Evolutionary conservation across 2,329 filamentous ascomycete species (phyloP), one percentile per base, ranked within the genome.

Genomic region (Fulvia fulva): DNA sequence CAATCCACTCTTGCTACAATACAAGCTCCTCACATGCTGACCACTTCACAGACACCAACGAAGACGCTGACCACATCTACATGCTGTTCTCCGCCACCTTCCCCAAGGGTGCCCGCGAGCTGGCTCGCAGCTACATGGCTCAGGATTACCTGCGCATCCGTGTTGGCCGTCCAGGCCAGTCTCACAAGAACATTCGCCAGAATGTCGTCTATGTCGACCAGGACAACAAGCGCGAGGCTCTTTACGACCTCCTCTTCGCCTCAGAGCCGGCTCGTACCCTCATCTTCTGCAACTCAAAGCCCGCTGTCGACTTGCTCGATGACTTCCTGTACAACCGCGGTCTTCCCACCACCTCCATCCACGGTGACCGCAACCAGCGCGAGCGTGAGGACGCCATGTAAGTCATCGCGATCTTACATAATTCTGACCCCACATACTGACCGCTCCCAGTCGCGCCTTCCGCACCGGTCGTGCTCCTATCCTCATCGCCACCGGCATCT

Each of bases 21-120:
- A 52, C 46, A n/a, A n/a, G n/a, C n/a, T n/a, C 46, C 47, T 23
- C 11, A 21, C 21, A 45, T 50, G 55, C 70, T 71, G 46, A 51
- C 22, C n/a, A 58, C 54, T 1, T 22, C 57, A 3, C 59, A 79
- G 77, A 96, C 81, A 85, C 74, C 77, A 96, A 96, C 61, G 85
- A 89, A 57, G 91, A 88, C 67, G 83, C 80, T 6, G 85, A 88
- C 58, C 84, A 87, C 65, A 78, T 79, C 7, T 87, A 84, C 73
- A 81, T 96, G 75, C 88, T 99, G 78, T 97, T 97, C 73, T 96
- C 91, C 0, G 94, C 94, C 0, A 97, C 94, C 0, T 97, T 99
- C 74, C 90, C 92, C 43, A 91, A 89, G 76, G 78, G 78, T 0
- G 85, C 90, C 63, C 90, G 91, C 28, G 81, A 87, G 23, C 77